Percentiles rank a stretch among this genome's conserved stretches.
These are phyloP conservation scores for Septoria petroselini DNA, from an alignment of 2,329 filamentous ascomycete genomes.

Conservation along the genomic window DNA sequence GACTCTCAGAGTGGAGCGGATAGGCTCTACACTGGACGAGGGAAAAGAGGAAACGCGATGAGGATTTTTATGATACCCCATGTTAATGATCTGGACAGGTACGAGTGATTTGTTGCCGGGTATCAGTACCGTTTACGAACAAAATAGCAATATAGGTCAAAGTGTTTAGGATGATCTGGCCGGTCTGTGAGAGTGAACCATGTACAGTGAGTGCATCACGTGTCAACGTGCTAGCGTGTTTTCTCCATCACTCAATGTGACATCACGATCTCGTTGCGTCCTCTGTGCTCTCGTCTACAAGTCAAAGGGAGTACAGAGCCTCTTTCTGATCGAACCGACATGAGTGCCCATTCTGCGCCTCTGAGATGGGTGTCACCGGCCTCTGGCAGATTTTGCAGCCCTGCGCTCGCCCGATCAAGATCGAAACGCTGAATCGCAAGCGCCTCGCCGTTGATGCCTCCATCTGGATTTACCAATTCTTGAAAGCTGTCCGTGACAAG, in stretches of 20 bases:
- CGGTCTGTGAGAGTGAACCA: no score
- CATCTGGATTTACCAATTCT: conserved; percentile 99
- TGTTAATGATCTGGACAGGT: neutral
- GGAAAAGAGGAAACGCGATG: conserved; percentile 11
- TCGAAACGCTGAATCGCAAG: conserved; percentile 93
- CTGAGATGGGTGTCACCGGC: conserved; percentile 90
- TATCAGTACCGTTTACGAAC: neutral
- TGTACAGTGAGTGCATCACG: no score
- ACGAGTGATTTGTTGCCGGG: neutral
- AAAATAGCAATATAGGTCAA: no score
- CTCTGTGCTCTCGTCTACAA: no score
- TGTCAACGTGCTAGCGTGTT: no score
- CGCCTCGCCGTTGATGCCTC: conserved; percentile 95
- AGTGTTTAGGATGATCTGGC: no score
- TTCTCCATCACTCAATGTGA: no score
- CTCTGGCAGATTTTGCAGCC: conserved; percentile 96
- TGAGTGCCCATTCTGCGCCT: no score
- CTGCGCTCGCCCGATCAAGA: conserved; percentile 90
- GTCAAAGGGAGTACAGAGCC: no score
- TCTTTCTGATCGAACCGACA: no score
- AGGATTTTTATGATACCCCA: conserved; percentile 7
- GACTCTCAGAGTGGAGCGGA: conserved; percentile 33
- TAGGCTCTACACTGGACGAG: conserved; percentile 14
- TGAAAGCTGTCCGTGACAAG: conserved; percentile 97
- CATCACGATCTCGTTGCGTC: no score